Conservation (phyloP, 2,329 filamentous ascomycete genomes). For the Furcasterigmium furcatum region DNA sequence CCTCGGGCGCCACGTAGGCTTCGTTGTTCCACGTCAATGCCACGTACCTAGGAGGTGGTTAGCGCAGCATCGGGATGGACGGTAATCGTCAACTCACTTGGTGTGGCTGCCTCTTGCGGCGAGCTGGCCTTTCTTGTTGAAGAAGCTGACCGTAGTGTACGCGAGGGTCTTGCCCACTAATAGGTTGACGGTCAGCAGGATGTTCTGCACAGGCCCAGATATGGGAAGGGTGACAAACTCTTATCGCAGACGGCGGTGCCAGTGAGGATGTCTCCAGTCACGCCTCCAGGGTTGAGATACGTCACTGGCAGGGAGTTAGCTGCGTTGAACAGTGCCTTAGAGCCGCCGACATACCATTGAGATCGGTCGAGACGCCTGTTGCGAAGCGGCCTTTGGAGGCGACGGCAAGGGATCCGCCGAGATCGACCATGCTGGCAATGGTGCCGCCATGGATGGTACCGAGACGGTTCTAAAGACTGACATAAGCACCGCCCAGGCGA, state of each 20-base stretch:
- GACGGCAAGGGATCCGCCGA: constrained; percentile 63
- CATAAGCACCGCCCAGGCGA: background rate
- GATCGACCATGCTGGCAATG: constrained; percentile 70
- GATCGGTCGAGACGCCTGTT: constrained; percentile 63
- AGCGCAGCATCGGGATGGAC: background rate
- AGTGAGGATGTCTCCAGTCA: constrained; percentile 51
- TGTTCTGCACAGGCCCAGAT: too few species aligned
- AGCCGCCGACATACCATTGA: constrained; percentile 45
- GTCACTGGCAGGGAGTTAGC: constrained; percentile 43
- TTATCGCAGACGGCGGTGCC: constrained; percentile 59
- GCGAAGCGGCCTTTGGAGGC: constrained; percentile 61
- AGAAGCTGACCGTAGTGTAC: constrained; percentile 58
- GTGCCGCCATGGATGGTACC: constrained; percentile 76
- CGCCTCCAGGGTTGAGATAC: constrained; percentile 57
- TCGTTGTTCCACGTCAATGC: constrained; percentile 30
- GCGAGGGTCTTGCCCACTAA: constrained; percentile 62
- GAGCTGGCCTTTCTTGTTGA: constrained; percentile 55
- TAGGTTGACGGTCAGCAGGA: background rate
- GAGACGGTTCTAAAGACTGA: constrained; percentile 62
- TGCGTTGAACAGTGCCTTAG: constrained; percentile 1
- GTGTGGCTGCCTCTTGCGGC: constrained; percentile 63
- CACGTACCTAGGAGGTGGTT: constrained; percentile 32
- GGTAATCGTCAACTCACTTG: constrained; percentile 43
- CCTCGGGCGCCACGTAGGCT: constrained; percentile 30
- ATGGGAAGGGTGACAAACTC: constrained; percentile 36